Percentiles rank a stretch among this genome's conserved stretches.
Evolutionary conservation across 352 stramenopile genomes (phyloP).

Genomic region (Globisporangium middletonii): DNA sequence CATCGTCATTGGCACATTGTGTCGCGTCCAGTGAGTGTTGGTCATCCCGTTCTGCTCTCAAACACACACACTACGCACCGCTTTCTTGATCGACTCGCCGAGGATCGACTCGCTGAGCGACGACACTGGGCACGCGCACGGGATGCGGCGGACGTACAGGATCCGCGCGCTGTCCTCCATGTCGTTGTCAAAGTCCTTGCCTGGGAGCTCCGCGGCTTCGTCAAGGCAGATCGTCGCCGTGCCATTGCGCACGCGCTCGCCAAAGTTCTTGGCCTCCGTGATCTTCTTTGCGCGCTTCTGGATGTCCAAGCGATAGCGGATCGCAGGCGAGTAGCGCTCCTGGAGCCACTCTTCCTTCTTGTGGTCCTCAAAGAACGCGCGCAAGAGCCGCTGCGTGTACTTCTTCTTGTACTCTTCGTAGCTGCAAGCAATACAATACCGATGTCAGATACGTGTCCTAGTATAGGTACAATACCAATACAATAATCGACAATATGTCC

Average conservation of each 20-base stretch:
- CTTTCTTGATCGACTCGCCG: slow-evolving; percentile 78
- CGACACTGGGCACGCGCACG: slow-evolving; percentile 63
- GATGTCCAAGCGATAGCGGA: slow-evolving; percentile 56
- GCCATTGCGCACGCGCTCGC: slow-evolving; percentile 48
- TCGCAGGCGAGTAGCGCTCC: slow-evolving; percentile 76
- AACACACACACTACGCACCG: slow-evolving; percentile 27
- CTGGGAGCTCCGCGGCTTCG: slow-evolving; percentile 34
- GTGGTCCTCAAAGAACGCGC: slow-evolving; percentile 82
- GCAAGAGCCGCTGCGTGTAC: slow-evolving; percentile 67
- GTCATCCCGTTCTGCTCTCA: background rate
- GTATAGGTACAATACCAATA: background rate
- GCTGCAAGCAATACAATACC: background rate
- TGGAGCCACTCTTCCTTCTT: slow-evolving; percentile 86
- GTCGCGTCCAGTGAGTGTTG: background rate
- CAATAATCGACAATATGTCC: background rate
- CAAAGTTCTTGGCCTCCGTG: slow-evolving; percentile 70
- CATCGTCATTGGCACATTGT: background rate
- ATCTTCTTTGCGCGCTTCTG: slow-evolving; percentile 65
- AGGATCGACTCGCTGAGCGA: slow-evolving; percentile 63
- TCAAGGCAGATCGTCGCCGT: slow-evolving; percentile 57
- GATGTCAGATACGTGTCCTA: background rate
- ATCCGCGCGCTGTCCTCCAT: slow-evolving; percentile 71
- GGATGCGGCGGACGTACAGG: slow-evolving; percentile 75
- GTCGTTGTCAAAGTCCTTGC: slow-evolving; percentile 68
- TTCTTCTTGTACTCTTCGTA: slow-evolving; percentile 90